These are phyloP conservation scores for Aspergillus pseudoglaucus DNA, from an alignment of 2,329 filamentous ascomycete species.

Conservation along the genomic window DNA sequence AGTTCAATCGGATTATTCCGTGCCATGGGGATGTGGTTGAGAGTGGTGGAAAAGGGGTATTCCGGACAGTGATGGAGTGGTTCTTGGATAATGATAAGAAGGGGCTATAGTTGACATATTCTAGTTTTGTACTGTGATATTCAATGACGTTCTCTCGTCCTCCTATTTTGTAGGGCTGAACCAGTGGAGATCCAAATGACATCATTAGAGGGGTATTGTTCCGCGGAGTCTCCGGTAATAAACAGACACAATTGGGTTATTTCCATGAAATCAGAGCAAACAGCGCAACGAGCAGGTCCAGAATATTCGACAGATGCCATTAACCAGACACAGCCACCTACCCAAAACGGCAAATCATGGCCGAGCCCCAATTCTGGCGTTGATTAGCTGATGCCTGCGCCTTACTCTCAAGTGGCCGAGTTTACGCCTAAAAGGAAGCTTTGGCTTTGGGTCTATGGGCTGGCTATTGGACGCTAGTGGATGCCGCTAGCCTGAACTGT, in stretches of 20 bases:
- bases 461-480: background rate
- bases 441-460: background rate
- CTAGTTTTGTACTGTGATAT: too few species aligned
- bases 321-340: too few species aligned
- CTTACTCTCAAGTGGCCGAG: background rate
- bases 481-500: background rate
- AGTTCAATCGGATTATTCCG: conserved; percentile 77
- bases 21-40: conserved; percentile 92
- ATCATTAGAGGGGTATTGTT: background rate
- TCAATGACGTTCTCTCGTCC: background rate
- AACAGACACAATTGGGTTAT: too few species aligned
- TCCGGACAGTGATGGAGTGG: conserved; percentile 75
- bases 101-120: conserved; percentile 3
- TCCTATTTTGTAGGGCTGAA: background rate
- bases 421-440: too few species aligned
- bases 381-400: background rate
- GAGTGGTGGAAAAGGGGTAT: conserved; percentile 64
- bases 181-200: background rate
- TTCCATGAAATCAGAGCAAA: background rate
- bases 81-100: conserved; percentile 50
- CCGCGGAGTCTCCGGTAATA: background rate
- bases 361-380: background rate
- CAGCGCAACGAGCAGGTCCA: too few species aligned
- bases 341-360: background rate
- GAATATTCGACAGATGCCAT: too few species aligned